Evolutionary conservation across 2,329 filamentous ascomycete species (phyloP).

Genomic region (Monilinia aucupariae): DNA sequence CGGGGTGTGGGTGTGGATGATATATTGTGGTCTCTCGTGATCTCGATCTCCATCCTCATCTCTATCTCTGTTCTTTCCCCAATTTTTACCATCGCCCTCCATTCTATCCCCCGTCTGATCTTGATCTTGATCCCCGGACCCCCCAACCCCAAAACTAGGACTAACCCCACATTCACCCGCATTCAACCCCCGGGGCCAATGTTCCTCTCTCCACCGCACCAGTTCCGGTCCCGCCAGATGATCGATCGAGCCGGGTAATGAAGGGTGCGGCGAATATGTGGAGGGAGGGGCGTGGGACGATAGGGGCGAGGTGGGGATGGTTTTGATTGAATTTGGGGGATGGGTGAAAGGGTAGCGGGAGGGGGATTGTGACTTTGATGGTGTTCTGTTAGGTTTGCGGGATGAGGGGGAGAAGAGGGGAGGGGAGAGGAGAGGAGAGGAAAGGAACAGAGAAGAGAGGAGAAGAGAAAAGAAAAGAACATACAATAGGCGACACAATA

Average conservation of each 20-base stretch:
- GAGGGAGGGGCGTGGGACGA: background rate
- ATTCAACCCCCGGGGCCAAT: background rate
- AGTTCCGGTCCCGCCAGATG: background rate
- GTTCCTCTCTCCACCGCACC: background rate
- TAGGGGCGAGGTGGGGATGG: background rate
- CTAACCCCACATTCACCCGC: background rate
- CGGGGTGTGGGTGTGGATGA: background rate
- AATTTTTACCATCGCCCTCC: no score
- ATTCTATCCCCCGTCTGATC: background rate
- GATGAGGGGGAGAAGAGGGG: background rate
- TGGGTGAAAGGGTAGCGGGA: background rate
- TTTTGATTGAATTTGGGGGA: background rate
- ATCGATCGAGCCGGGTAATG: background rate
- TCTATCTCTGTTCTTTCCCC: no score
- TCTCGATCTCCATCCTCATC: no score
- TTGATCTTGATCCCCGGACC: background rate
- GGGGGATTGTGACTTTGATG: background rate
- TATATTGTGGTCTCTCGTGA: background rate
- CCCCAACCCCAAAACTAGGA: background rate
- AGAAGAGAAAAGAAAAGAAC: no score
- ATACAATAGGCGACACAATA: background rate
- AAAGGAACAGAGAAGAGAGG: no score
- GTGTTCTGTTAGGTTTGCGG: background rate
- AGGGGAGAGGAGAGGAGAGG: no score
- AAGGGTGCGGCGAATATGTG: background rate